These are phyloP conservation scores for Pugionium cornutum DNA, from an alignment of 345 rosid species.

Conservation along the genomic window DNA sequence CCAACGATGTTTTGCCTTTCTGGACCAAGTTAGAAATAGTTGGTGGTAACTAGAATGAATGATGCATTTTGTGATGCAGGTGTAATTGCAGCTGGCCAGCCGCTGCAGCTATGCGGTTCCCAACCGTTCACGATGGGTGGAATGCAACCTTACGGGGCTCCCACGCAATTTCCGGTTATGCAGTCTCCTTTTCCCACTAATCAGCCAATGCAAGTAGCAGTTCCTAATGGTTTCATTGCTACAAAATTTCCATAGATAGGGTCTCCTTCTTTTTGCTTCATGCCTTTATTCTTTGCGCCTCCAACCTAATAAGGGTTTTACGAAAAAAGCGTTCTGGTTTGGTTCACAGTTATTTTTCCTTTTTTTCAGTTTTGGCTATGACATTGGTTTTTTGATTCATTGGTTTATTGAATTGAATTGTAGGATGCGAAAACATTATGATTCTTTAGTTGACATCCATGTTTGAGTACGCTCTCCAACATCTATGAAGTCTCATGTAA, in stretches of 20 bases:
- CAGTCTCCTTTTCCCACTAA: conserved; percentile 51
- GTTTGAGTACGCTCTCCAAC: no score
- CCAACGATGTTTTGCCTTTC: neutral
- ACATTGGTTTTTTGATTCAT: neutral
- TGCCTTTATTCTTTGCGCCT: conserved; percentile 32
- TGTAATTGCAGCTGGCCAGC: conserved; percentile 31
- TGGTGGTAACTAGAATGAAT: neutral
- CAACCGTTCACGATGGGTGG: conserved; percentile 48
- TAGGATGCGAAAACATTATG: neutral
- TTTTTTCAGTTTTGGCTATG: neutral
- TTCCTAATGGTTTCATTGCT: conserved; percentile 45
- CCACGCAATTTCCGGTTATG: conserved; percentile 48
- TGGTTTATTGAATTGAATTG: conserved; percentile 3
- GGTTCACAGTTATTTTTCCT: neutral
- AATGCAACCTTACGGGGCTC: conserved; percentile 46
- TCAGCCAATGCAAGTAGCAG: conserved; percentile 43
- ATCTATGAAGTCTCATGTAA: no score
- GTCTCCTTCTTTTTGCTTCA: neutral
- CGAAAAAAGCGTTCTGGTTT: neutral
- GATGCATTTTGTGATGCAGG: conserved; percentile 16
- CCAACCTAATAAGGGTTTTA: neutral
- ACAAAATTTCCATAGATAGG: conserved; percentile 51
- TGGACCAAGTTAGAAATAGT: neutral
- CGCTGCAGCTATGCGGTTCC: conserved; percentile 42
- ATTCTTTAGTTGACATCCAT: neutral